These are phyloP conservation scores for Phytopythium sindhum DNA, from an alignment of 352 stramenopile species.

Conservation along the genomic window DNA sequence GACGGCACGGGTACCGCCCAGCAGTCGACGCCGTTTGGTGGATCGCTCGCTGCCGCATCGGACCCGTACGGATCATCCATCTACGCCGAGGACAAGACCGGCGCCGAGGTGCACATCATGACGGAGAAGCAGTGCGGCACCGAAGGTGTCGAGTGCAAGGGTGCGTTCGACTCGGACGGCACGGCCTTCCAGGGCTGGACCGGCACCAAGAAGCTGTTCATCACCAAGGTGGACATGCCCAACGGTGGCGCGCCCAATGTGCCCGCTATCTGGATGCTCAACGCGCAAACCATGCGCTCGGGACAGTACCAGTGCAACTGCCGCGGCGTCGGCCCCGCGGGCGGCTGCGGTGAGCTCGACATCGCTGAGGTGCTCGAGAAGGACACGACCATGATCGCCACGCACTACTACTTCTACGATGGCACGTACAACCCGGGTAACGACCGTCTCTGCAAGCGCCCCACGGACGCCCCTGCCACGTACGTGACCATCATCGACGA, in stretches of 20 bases:
- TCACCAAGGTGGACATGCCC: conserved; percentile 67
- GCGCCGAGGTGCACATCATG: conserved; percentile 78
- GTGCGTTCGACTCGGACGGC: conserved; percentile 69
- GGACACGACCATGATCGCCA: conserved; percentile 53
- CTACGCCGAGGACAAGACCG: conserved; percentile 57
- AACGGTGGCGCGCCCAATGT: conserved; percentile 37
- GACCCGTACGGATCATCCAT: conserved; percentile 38
- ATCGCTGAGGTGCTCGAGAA: conserved; percentile 72
- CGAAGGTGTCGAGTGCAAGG: conserved; percentile 44
- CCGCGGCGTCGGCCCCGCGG: conserved; percentile 51
- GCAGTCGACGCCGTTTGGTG: conserved; percentile 40
- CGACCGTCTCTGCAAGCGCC: conserved; percentile 57
- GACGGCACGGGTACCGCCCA: conserved; percentile 46
- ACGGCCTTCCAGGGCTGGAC: conserved; percentile 61
- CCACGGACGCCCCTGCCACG: conserved; percentile 36
- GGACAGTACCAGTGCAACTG: conserved; percentile 85
- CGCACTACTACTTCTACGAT: conserved; percentile 84
- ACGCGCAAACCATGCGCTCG: conserved; percentile 60
- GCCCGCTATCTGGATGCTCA: conserved; percentile 77
- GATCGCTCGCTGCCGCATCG: conserved; percentile 43
- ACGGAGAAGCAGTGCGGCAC: conserved; percentile 50
- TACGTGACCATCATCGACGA: conserved; percentile 79
- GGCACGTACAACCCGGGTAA: conserved; percentile 48
- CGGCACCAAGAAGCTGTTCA: conserved; percentile 78
- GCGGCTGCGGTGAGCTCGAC: conserved; percentile 76